Evolutionary conservation across 2,329 filamentous ascomycete species (phyloP).

Genomic region (Apiospora rasikravindrae): DNA sequence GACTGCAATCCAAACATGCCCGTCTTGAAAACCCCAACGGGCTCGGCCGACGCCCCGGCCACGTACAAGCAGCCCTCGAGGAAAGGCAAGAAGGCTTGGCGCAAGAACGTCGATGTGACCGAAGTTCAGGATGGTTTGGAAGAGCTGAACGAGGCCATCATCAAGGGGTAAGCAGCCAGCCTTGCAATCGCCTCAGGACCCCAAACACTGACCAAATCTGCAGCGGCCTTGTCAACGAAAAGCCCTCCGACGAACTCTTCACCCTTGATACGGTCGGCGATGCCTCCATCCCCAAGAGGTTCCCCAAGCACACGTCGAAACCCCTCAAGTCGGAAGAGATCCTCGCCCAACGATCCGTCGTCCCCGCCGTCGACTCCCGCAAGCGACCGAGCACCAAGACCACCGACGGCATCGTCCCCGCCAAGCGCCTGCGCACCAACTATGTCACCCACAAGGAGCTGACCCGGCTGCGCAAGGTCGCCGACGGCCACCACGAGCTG

Average conservation of each 20-base stretch:
- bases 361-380: slow-evolving; percentile 77
- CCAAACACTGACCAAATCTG: not conserved
- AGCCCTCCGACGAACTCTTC: slow-evolving; percentile 83
- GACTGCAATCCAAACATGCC: slow-evolving; percentile 50
- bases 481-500: slow-evolving; percentile 70
- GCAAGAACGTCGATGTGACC: slow-evolving; percentile 95
- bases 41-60: slow-evolving; percentile 67
- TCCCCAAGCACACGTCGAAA: slow-evolving; percentile 73
- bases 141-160: slow-evolving; percentile 85
- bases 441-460: slow-evolving; percentile 89
- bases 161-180: slow-evolving; percentile 73
- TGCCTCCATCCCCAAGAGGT: slow-evolving; percentile 65
- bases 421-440: slow-evolving; percentile 77
- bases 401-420: slow-evolving; percentile 73
- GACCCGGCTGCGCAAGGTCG: slow-evolving; percentile 75
- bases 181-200: not conserved
- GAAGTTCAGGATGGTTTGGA: slow-evolving; percentile 84
- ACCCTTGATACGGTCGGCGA: slow-evolving; percentile 79
- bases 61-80: slow-evolving; percentile 88
- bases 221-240: slow-evolving; percentile 86
- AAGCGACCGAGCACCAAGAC: slow-evolving; percentile 77
- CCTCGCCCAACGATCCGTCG: slow-evolving; percentile 79
- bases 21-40: slow-evolving; percentile 54
- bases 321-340: slow-evolving; percentile 91
- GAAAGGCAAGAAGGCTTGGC: slow-evolving; percentile 98